Evolutionary conservation across 495 filamentous ascomycete genomes (phyloP), one percentile per base, ranked within the genome.

Genomic region (Aspergillus saccharolyticus): DNA sequence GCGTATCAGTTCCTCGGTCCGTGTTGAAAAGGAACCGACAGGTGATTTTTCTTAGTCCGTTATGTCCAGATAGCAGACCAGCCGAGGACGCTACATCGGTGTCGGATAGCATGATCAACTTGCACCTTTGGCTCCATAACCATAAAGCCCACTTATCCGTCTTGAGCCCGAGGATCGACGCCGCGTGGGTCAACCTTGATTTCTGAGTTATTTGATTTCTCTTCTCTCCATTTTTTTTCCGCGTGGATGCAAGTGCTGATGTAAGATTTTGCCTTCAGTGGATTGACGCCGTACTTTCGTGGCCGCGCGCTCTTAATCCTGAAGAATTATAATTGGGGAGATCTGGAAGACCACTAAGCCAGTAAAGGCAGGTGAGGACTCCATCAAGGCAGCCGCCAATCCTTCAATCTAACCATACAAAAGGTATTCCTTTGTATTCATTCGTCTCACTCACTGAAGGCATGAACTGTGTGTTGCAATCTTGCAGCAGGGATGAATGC

Each of bases 151-250:
- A 24, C 46, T 49, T 22, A 50, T 5, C 22, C 24, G 28, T 7
- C 28, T 33, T n/a, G 47, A n/a, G 22, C 4, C 22, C 30, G 47
- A 50, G 18, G 47, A 50, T 50, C 47, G 47, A 50, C 47, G 47
- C 18, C 47, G 47, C 47, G 47, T 50, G 47, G 28, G 47, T 50
- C 15, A 24, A 24, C 47, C 22, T 50, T 28, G 28, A 28, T 17
- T 50, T 50, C 44, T 47, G 22, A 47, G n/a, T n/a, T n/a, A n/a
- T n/a, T n/a, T n/a, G n/a, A n/a, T n/a, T n/a, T n/a, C n/a, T n/a
- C n/a, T n/a, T n/a, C n/a, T n/a, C n/a, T n/a, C n/a, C n/a, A n/a
- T n/a, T n/a, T n/a, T 47, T 22, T 12, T 47, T 47, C 47, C 33
- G 33, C 33, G 33, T 39, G 33, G 33, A 39, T 39, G 33, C 33